A percentile compares a stretch with the other conserved stretches of the same genome.
phyloP scores from a whole-genome alignment of 2,329 filamentous ascomycete genomes.

The Ceratocystis cubensis region DNA sequence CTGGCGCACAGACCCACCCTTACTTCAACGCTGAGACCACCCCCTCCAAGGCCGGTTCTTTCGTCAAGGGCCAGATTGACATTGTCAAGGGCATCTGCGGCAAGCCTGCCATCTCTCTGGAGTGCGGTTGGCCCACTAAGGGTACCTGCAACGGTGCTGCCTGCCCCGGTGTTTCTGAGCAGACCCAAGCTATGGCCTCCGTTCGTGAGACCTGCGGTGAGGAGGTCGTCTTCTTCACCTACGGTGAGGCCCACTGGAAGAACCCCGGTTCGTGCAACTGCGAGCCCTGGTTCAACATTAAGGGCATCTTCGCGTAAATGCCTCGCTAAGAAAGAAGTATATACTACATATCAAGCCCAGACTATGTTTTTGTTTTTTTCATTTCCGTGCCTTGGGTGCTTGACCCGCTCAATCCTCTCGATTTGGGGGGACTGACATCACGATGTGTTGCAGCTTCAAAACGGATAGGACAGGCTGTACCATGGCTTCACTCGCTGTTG shows the following conservation, averaged over 20 bases:
- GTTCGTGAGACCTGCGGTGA: constrained; percentile 55
- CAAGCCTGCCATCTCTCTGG: constrained; percentile 67
- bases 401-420: neutral
- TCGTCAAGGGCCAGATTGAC: constrained; percentile 61
- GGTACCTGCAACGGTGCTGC: constrained; percentile 62
- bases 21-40: constrained; percentile 71
- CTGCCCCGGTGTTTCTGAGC: constrained; percentile 52
- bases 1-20: constrained; percentile 79
- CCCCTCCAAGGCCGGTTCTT: constrained; percentile 57
- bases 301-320: constrained; percentile 21
- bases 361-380: constrained; percentile 5
- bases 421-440: too few relatives aligned
- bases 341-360: constrained; percentile 1
- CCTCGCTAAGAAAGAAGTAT: neutral
- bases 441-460: too few relatives aligned
- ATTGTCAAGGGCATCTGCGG: constrained; percentile 60
- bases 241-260: constrained; percentile 75
- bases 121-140: constrained; percentile 75
- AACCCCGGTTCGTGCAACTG: constrained; percentile 51
- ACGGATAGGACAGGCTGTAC: too few relatives aligned
- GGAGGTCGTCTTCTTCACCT: constrained; percentile 70
- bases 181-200: constrained; percentile 57
- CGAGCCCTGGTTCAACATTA: constrained; percentile 67
- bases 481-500: too few relatives aligned
- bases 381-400: neutral